Conservation (phyloP, 768 basidiomycete species). For the Tulasnella sp. region DNA sequence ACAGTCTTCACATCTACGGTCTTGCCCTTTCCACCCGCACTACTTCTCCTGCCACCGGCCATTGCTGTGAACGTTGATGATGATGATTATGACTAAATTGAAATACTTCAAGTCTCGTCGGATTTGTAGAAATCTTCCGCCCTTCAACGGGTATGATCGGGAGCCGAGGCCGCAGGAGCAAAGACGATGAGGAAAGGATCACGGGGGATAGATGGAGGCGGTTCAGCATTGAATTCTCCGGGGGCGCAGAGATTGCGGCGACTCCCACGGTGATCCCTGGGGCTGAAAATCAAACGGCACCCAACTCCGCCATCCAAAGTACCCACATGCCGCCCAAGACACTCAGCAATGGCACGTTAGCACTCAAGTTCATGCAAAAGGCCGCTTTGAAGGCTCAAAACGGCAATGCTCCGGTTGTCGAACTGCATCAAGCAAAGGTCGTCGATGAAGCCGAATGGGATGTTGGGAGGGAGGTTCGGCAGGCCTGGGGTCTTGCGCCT, state of each 20-base stretch:
- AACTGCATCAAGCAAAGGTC: conserved; percentile 22
- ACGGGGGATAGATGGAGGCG: not conserved
- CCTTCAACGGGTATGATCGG: not conserved
- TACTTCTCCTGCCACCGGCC: conserved; percentile 13
- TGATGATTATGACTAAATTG: not conserved
- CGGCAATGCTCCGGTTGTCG: not conserved
- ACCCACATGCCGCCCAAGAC: conserved; percentile 10
- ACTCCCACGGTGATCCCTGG: not conserved
- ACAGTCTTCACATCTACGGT: conserved; percentile 21
- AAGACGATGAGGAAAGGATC: not conserved
- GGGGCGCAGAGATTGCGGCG: not conserved
- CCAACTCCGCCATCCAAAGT: not conserved
- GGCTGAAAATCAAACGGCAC: conserved; percentile 3
- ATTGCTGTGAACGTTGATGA: conserved; percentile 9
- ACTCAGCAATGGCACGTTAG: conserved; percentile 26
- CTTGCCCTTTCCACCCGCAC: conserved; percentile 19
- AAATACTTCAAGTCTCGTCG: not conserved
- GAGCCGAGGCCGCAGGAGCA: not conserved
- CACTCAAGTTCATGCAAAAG: conserved; percentile 31
- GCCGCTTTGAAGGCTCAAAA: not conserved
- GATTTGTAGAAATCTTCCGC: not conserved
- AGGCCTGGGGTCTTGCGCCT: conserved; percentile 18
- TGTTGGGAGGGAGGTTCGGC: conserved; percentile 18
- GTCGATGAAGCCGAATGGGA: conserved; percentile 31
- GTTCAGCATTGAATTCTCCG: not conserved